Percentiles rank a stretch among this genome's conserved stretches.
Conservation (phyloP, 2,329 filamentous ascomycete species). For the Colletotrichum kahawae region DNA sequence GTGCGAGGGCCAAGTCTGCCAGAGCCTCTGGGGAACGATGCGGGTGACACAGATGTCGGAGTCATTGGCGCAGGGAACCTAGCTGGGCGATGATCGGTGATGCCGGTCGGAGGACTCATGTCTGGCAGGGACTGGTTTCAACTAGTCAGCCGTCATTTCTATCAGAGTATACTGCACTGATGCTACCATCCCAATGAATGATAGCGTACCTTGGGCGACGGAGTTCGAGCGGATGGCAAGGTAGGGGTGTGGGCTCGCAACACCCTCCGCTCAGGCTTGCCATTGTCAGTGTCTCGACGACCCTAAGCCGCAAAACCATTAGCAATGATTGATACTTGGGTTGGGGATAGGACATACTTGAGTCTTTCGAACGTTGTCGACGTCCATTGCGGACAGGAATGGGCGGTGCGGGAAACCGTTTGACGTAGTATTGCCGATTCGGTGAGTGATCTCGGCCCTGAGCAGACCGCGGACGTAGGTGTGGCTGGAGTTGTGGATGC, state of each 20-base stretch:
- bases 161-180: not conserved
- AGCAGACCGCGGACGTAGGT: not conserved
- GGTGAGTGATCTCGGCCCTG: not conserved
- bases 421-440: not conserved
- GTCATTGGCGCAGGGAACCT: not conserved
- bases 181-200: not conserved
- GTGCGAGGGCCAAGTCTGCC: not conserved
- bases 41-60: not conserved
- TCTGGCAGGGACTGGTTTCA: not conserved
- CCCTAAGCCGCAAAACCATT: not conserved
- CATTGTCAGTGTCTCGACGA: not conserved
- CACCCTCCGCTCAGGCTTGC: not conserved
- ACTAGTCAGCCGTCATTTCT: not conserved
- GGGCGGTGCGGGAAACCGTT: not conserved
- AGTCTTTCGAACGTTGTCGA: not conserved
- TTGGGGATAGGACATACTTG: not conserved
- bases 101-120: not conserved
- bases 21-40: not conserved
- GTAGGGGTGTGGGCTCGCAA: not conserved
- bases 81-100: not conserved
- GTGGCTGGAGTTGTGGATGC: not conserved
- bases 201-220: not conserved
- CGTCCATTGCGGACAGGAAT: not conserved
- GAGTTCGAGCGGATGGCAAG: not conserved
- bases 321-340: not conserved